Evolutionary conservation across 164 flowering plant species (phyloP).

Genomic region (Paratinospora sagittata): DNA sequence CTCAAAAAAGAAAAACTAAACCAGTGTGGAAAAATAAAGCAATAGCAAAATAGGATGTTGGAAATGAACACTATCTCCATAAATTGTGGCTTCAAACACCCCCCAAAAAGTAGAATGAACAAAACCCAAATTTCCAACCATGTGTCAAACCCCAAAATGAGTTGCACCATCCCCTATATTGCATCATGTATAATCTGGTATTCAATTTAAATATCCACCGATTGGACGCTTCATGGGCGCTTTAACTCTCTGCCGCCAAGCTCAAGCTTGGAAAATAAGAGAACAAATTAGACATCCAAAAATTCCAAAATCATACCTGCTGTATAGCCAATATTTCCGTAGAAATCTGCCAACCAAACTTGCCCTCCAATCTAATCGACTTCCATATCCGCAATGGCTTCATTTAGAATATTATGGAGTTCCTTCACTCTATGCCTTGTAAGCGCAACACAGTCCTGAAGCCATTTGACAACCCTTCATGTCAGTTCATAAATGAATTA

Average conservation of each 20-base stretch:
- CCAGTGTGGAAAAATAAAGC: too few species aligned
- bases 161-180: background rate
- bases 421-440: conserved; percentile 68
- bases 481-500: background rate
- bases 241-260: background rate
- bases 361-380: conserved; percentile 36
- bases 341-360: background rate
- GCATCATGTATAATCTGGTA: background rate
- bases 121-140: background rate
- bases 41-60: too few species aligned
- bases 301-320: background rate
- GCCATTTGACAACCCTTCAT: background rate
- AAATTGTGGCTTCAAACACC: too few species aligned
- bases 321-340: background rate
- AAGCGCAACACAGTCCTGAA: conserved; percentile 71
- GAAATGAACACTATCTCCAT: background rate
- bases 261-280: background rate
- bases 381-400: conserved; percentile 66
- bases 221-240: background rate
- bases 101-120: background rate
- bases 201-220: background rate
- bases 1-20: too few species aligned
- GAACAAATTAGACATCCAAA: background rate
- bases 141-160: background rate
- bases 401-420: conserved; percentile 48